Evolutionary conservation across 176 grass and related monocot genomes (phyloP), one percentile per base, ranked within the genome.

Genomic region (Aechmea fasciata): DNA sequence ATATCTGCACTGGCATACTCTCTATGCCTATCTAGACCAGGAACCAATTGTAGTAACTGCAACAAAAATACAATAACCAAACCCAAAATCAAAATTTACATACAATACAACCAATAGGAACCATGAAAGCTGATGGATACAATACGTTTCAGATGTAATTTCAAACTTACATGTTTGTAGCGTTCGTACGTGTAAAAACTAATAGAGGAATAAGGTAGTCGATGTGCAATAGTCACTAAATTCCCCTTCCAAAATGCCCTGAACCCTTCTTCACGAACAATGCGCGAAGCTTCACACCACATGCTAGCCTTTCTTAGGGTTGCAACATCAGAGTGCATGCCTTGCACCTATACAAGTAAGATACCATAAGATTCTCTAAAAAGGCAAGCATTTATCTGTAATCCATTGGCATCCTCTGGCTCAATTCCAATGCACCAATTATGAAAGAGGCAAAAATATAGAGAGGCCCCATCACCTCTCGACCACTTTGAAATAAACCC

Each of bases 171-270:
- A 48, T 64, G 78, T 52, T 97, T 97, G 80, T 92, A 97, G 68
- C 69, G 83, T 75, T 97, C 93, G 1, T 92, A 97, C 0, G 93
- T 73, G 41, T 90, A 97, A 65, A 97, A 97, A 76, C 79, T 87
- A 54, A 97, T 97, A 6, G 93, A 90, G 47, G 89, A 92, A 76
- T 97, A 97, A 80, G 93, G 93, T 75, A 92, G 77, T 9, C 93
- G 81, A 69, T 97, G 93, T 2, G 84, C 93, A 65, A 97, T 92
- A 11, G 93, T 97, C 49, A 97, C 93, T 64, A 97, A 86, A 67
- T 97, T 97, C 19, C 89, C 93, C 82, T 92, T 97, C 93, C 93
- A 92, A 78, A 97, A 92, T 47, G 93, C 89, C 33, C 74, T 71
- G 66, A 89, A 84, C 26, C 93, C 93, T 80, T 97, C 93, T 82